Conservation (phyloP, 1,284 basidiomycete genomes). For the Sanghuangporus weigelae region DNA sequence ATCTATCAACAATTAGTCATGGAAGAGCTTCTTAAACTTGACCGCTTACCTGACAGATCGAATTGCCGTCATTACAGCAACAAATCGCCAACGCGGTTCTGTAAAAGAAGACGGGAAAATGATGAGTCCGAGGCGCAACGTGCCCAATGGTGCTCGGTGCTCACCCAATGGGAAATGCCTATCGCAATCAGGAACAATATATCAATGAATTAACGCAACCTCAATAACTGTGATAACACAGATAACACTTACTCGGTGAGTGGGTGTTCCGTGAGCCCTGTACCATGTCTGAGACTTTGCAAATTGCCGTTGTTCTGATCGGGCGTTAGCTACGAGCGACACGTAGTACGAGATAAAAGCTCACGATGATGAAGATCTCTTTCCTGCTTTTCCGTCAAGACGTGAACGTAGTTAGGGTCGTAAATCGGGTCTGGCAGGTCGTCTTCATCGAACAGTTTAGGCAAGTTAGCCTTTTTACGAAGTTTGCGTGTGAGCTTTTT, state of each 20-base stretch:
- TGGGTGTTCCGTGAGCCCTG: slow-evolving; percentile 79
- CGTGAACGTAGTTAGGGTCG: slow-evolving; percentile 71
- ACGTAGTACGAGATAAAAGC: slow-evolving; percentile 23
- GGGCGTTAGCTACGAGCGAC: background rate
- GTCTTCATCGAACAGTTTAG: slow-evolving; percentile 64
- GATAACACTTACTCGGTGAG: slow-evolving; percentile 54
- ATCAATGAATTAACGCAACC: background rate
- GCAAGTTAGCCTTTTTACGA: slow-evolving; percentile 55
- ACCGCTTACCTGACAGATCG: slow-evolving; percentile 62
- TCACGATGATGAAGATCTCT: slow-evolving; percentile 61
- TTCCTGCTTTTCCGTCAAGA: slow-evolving; percentile 70
- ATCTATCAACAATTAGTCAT: slow-evolving; percentile 30
- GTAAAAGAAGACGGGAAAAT: slow-evolving; percentile 21
- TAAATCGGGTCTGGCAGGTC: slow-evolving; percentile 75
- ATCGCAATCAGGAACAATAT: background rate
- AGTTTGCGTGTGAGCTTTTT: slow-evolving; percentile 53
- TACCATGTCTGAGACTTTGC: slow-evolving; percentile 80
- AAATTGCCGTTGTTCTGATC: slow-evolving; percentile 61
- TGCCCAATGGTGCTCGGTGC: slow-evolving; percentile 23
- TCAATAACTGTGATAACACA: background rate
- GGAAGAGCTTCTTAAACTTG: background rate
- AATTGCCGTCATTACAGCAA: slow-evolving; percentile 74
- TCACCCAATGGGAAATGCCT: slow-evolving; percentile 79
- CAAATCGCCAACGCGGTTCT: slow-evolving; percentile 62
- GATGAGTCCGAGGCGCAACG: slow-evolving; percentile 4